Conservation (phyloP, 768 basidiomycete species). For the Agaricus subrufescens region DNA sequence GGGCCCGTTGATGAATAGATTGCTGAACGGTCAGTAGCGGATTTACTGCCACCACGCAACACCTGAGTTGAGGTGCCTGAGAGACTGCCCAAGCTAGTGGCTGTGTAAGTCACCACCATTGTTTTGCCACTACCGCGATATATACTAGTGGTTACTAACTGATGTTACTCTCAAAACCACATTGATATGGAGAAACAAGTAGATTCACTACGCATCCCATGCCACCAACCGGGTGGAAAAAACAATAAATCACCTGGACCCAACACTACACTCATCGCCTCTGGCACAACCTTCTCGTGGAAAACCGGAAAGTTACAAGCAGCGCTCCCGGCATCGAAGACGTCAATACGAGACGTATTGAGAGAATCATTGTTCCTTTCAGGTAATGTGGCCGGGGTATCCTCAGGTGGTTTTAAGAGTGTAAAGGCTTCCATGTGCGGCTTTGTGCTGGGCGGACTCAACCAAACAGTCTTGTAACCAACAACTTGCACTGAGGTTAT, state of each 20-base stretch:
- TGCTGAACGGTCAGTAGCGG: not conserved
- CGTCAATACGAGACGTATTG: constrained; percentile 83
- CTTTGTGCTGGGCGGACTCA: constrained; percentile 66
- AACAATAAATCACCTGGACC: constrained; percentile 83
- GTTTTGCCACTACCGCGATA: not conserved
- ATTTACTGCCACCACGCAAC: not conserved
- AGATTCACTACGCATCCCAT: constrained; percentile 81
- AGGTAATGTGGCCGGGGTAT: constrained; percentile 33
- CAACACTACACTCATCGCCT: constrained; percentile 59
- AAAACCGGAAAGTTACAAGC: constrained; percentile 45
- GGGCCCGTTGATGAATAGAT: not conserved
- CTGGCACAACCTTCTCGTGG: constrained; percentile 47
- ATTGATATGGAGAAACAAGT: constrained; percentile 86
- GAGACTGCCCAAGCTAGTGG: constrained; percentile 1
- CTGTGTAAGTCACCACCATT: not conserved
- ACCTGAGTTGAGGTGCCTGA: not conserved
- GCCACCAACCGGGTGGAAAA: constrained; percentile 95
- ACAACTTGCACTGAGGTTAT: constrained; percentile 70
- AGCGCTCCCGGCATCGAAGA: constrained; percentile 42
- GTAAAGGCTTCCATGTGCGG: constrained; percentile 57
- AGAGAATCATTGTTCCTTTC: constrained; percentile 42
- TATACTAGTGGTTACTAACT: not conserved
- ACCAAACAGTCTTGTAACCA: constrained; percentile 87
- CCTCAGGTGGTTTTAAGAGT: constrained; percentile 21
- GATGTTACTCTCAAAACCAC: constrained; percentile 59